Conservation (phyloP, 352 stramenopile genomes). For the Phytopythium vexans region DNA sequence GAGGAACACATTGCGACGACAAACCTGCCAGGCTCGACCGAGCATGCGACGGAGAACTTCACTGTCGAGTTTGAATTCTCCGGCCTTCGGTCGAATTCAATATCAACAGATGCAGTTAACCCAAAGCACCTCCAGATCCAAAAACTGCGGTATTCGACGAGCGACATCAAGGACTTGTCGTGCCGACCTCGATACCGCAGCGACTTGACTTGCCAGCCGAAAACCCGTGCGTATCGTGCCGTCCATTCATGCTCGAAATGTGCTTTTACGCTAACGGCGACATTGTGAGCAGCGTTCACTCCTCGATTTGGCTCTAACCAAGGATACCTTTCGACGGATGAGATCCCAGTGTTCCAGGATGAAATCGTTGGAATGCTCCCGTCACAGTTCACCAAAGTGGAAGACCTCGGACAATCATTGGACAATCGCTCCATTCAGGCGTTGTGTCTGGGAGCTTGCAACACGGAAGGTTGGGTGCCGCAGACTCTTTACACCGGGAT, state of each 20-base stretch:
- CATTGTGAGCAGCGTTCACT: constrained; percentile 23
- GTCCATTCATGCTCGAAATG: neutral
- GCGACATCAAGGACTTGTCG: constrained; percentile 20
- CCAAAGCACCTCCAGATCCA: constrained; percentile 12
- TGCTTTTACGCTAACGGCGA: constrained; percentile 1
- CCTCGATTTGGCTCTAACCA: constrained; percentile 58
- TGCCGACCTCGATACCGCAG: constrained; percentile 30
- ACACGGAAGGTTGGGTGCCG: constrained; percentile 14
- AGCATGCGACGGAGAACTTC: neutral
- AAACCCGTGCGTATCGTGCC: constrained; percentile 25
- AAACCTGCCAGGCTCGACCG: neutral
- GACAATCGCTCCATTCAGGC: constrained; percentile 58
- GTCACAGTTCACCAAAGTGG: constrained; percentile 33
- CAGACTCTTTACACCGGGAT: constrained; percentile 80
- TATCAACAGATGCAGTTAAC: too few species aligned
- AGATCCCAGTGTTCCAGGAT: constrained; percentile 62
- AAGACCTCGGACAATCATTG: constrained; percentile 55
- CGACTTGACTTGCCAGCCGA: constrained; percentile 37
- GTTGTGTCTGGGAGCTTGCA: constrained; percentile 66
- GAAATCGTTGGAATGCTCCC: constrained; percentile 34
- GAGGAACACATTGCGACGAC: constrained; percentile 33
- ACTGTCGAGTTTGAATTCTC: constrained; percentile 17
- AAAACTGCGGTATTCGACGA: constrained; percentile 19
- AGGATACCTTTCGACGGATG: constrained; percentile 55
- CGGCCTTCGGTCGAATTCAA: too few species aligned